phyloP scores from a whole-genome alignment of 2,329 filamentous ascomycete species.

The Stagonosporopsis cucurbitacearum region DNA sequence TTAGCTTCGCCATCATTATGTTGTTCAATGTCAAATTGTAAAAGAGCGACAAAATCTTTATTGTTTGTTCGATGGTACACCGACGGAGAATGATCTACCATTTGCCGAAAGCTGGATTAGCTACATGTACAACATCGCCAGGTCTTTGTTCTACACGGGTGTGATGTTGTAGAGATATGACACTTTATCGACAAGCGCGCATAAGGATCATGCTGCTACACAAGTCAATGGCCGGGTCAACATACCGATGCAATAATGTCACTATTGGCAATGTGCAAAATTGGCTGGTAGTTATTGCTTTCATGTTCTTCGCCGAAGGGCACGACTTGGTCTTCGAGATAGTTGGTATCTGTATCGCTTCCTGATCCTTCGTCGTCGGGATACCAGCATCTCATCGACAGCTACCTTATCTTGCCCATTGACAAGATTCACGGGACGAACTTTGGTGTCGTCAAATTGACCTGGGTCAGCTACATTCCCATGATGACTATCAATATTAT shows the following conservation, averaged over 20 bases:
- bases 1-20: constrained; percentile 25
- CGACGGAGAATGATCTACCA: constrained; percentile 17
- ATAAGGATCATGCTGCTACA: constrained; percentile 12
- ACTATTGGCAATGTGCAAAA: constrained; percentile 18
- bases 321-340: constrained; percentile 15
- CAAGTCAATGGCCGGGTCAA: constrained; percentile 15
- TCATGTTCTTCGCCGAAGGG: constrained; percentile 12
- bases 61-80: constrained; percentile 19
- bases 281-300: constrained; percentile 15
- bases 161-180: constrained; percentile 23
- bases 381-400: constrained; percentile 18
- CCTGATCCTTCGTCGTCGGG: constrained; percentile 12
- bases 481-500: constrained; percentile 16
- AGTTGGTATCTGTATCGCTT: constrained; percentile 16
- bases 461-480: constrained; percentile 18
- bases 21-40: constrained; percentile 23
- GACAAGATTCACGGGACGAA: constrained; percentile 19
- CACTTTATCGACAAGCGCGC: constrained; percentile 19
- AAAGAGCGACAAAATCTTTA: constrained; percentile 28
- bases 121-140: constrained; percentile 19
- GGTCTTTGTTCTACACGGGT: constrained; percentile 22
- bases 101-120: constrained; percentile 19
- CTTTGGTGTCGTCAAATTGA: constrained; percentile 15
- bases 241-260: constrained; percentile 18
- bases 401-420: constrained; percentile 14